Conservation (phyloP, 176 grass and related monocot species). For the Musa beccarii region DNA sequence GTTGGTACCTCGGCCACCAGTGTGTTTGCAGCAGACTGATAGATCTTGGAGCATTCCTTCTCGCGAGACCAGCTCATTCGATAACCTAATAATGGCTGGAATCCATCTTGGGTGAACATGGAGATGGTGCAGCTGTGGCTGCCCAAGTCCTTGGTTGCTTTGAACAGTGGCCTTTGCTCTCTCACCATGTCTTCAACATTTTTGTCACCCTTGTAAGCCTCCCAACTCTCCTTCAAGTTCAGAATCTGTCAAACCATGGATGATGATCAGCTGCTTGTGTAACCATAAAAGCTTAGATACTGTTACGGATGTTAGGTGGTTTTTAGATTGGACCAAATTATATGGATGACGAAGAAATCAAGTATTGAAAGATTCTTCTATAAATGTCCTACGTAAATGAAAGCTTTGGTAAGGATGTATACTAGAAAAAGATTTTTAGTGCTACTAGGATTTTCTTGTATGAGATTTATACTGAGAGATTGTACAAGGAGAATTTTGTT, state of each 20-base stretch:
- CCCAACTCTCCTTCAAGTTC: slow-evolving; percentile 41
- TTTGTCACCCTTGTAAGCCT: slow-evolving; percentile 44
- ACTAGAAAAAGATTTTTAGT: too few species aligned
- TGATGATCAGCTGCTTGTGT: too few species aligned
- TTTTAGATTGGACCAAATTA: too few species aligned
- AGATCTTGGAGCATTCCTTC: slow-evolving; percentile 30
- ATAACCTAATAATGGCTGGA: slow-evolving; percentile 6
- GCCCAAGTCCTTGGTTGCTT: slow-evolving; percentile 30
- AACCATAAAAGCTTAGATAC: too few species aligned
- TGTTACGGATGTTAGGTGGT: background rate
- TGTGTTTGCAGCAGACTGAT: background rate
- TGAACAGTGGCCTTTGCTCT: slow-evolving; percentile 19
- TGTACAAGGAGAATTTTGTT: too few species aligned
- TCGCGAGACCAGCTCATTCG: slow-evolving; percentile 33
- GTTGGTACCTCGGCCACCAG: slow-evolving; percentile 37
- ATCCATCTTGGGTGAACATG: background rate
- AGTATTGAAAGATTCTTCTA: too few species aligned
- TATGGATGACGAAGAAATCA: too few species aligned
- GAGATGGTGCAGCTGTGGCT: slow-evolving; percentile 34
- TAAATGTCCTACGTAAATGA: too few species aligned
- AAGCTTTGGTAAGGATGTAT: too few species aligned
- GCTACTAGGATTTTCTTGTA: too few species aligned
- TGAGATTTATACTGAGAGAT: too few species aligned
- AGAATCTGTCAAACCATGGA: slow-evolving; percentile 25
- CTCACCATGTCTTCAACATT: background rate